Evolutionary conservation across 352 stramenopile species (phyloP), one percentile per base, ranked within the genome.

Genomic region (Pythium myriotylum): DNA sequence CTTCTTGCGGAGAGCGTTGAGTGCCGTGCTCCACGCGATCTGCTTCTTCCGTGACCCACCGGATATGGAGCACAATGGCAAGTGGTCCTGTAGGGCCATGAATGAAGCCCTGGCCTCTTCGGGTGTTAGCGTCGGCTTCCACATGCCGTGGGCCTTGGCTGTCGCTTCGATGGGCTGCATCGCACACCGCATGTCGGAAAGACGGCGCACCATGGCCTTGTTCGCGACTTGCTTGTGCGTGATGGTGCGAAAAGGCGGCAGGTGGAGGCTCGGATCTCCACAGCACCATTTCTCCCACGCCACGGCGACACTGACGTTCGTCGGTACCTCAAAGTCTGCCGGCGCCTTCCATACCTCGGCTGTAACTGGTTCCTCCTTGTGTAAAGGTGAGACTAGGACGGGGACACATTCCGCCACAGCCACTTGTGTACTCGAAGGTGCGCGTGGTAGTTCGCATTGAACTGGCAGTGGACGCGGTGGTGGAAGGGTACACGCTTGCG

Each of bases 271-370:
- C 16, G 50, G 20, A 17, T 69, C 62, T 23, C 62, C 62, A n/a
- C 62, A 69, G 41, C 62, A 69, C 62, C 62, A 69, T 32, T 63
- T 63, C 50, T 52, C 54, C 62, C 62, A 69, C 13, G 62, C 62
- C 17, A 64, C 40, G 3, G 54, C 22, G 20, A 69, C 43, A 6
- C 27, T 59, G 41, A 63, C 62, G 47, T 69, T 64, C 22, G 62
- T 69, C n/a, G 50, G 54, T 9, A 69, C 48, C 19, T 69, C 62
- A 42, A 64, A 69, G 14, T 60, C 47, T 2, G 24, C 48, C 13
- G 62, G 53, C 3, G 56, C 7, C 20, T 39, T 24, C 33, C 37
- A 32, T 2, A 10, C 3, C 27, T 26, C 26, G 4, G 42, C 16
- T 9, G 49, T 17, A 8, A 33, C 16, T 39, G 46, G 26, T n/a